Base-by-base conservation (phyloP, 2,329 filamentous ascomycete genomes). In the Cercospora sp. region DNA sequence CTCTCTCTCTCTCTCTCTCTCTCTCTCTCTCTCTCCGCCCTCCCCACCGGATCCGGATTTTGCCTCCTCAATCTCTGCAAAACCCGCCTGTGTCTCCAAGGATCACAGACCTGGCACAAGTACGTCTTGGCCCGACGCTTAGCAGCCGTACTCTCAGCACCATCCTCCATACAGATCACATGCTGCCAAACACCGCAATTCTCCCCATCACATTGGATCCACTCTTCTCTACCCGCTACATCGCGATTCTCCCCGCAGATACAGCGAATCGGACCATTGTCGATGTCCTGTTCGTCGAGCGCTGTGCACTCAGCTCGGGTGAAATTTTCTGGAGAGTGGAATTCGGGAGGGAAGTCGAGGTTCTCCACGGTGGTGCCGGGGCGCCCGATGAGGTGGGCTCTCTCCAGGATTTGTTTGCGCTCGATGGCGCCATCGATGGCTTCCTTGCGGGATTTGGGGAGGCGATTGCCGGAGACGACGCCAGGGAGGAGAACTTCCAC, bases 131-230 rank as follows among this genome's bases (percentile, higher is more conserved):
- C 60, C n/a, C 67, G 53, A 9, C 60, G 62, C 60, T 62, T 66
- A n/a, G 61, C 60, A 20, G 62, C 58, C 62, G 42, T 20, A 13
- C 40, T 61, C 55, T 51, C 40, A 68, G 67, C 53, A 68, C 66
- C 23, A 6, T 64, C 67, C 8, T 67, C 69, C 57, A 78, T 66
- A 48, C 76, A 78, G 2, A 23, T 42, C 10, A 67, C 58, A 57
- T 78, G 75, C 73, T 78, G 75, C 75, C 76, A 78, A 9, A 75
- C 75, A 20, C 28, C 26, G 36, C 75, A 77, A 18, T 48, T 45
- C 3, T 30, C 53, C 3, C 26, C 58, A 13, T 75, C 74, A 68
- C 75, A 77, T 3, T 51, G 61, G 8, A 76, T 57, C 71, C 73
- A 75, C 5, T 70, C 63, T 6, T 58, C 61, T 26, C 60, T 51